These are phyloP conservation scores for Allantophomopsis cytisporea DNA, from an alignment of 2,329 filamentous ascomycete genomes.

Conservation along the genomic window DNA sequence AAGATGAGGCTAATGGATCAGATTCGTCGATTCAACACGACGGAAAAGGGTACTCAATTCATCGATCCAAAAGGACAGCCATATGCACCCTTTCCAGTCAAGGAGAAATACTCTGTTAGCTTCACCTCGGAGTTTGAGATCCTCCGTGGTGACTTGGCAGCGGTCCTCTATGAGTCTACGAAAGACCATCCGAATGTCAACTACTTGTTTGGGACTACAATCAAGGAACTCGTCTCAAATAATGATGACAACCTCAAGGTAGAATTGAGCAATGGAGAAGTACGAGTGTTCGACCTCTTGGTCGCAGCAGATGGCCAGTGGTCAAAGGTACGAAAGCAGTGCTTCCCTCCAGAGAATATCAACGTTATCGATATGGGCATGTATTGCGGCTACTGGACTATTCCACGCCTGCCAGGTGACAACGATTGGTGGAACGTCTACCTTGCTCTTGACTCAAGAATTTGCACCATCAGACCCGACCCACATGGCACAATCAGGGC, in stretches of 20 bases:
- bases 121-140: conserved; percentile 31
- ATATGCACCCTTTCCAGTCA: conserved; percentile 23
- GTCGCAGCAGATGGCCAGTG: conserved; percentile 40
- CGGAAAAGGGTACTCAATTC: conserved; percentile 31
- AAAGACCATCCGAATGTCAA: conserved; percentile 9
- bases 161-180: conserved; percentile 24
- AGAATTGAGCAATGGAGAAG: conserved; percentile 26
- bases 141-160: conserved; percentile 25
- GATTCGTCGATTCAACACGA: conserved; percentile 25
- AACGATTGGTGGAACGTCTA: conserved; percentile 21
- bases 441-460: conserved; percentile 20
- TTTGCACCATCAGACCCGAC: conserved; percentile 26
- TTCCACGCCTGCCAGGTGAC: conserved; percentile 19
- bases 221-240: conserved; percentile 5
- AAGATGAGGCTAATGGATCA: conserved; percentile 34
- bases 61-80: conserved; percentile 24
- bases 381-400: conserved; percentile 23
- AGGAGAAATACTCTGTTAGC: conserved; percentile 6
- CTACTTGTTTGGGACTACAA: conserved; percentile 20
- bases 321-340: conserved; percentile 28
- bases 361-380: conserved; percentile 5
- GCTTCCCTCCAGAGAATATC: conserved; percentile 12
- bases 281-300: conserved; percentile 31
- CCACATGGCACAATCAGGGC: conserved; percentile 22
- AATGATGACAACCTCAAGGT: conserved; percentile 21